A percentile compares a stretch with the other conserved stretches of the same genome.
Conservation (phyloP, 2,329 filamentous ascomycete species). For the Botrytis sinoallii region DNA sequence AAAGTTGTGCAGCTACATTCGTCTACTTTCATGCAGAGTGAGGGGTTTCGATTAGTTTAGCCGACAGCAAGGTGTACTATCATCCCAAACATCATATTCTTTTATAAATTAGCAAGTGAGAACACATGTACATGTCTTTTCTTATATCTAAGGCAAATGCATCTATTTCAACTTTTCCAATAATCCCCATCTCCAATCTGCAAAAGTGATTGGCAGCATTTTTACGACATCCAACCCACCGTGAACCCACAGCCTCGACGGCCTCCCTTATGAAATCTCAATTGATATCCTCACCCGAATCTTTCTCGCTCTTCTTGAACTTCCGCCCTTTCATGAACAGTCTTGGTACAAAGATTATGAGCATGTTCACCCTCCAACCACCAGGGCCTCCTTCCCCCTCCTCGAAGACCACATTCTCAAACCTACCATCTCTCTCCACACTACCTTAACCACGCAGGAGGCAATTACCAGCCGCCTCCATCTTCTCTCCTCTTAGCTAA, state of each 20-base stretch:
- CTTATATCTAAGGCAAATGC: neutral
- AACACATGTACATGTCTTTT: neutral
- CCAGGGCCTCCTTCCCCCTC: neutral
- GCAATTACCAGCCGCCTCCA: constrained; percentile 20
- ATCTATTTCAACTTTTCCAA: neutral
- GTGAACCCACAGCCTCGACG: constrained; percentile 24
- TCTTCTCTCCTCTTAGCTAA: constrained; percentile 30
- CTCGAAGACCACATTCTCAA: constrained; percentile 3
- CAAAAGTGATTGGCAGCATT: neutral
- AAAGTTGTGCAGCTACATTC: neutral
- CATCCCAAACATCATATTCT: neutral
- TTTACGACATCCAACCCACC: neutral
- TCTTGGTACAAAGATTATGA: neutral
- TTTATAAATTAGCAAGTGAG: neutral
- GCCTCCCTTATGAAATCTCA: constrained; percentile 34
- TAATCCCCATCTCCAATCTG: neutral
- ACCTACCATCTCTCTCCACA: neutral
- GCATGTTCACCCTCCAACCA: neutral
- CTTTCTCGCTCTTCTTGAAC: constrained; percentile 11
- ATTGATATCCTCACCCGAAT: constrained; percentile 30
- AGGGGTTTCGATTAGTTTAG: neutral
- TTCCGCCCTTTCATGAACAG: neutral
- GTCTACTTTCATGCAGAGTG: neutral
- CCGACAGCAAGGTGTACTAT: neutral
- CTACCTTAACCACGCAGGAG: neutral